phyloP scores from a whole-genome alignment of 2,329 filamentous ascomycete species.

The Aspergillus pseudoglaucus region DNA sequence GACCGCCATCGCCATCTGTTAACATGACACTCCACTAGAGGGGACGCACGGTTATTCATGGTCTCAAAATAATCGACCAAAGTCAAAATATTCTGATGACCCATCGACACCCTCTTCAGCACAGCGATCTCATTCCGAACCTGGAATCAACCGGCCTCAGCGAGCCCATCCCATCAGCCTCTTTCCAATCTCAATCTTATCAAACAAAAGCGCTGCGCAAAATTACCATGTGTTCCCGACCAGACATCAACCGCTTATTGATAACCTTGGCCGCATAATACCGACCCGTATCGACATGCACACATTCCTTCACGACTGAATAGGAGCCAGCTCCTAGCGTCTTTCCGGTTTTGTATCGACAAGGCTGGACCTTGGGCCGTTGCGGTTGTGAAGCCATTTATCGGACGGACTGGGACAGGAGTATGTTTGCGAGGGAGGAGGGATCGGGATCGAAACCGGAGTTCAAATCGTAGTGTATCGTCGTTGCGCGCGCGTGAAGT shows the following conservation, averaged over 20 bases:
- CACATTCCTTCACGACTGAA: slow-evolving; percentile 97
- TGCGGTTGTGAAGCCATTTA: slow-evolving; percentile 28
- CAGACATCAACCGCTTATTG: slow-evolving; percentile 97
- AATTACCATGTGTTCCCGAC: slow-evolving; percentile 90
- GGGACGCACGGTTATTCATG: slow-evolving; percentile 77
- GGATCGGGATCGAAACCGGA: neutral
- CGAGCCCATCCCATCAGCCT: slow-evolving; percentile 6
- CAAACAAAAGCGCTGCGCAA: neutral
- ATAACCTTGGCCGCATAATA: slow-evolving; percentile 99
- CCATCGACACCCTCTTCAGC: slow-evolving; percentile 96
- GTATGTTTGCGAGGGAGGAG: neutral
- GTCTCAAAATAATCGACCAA: slow-evolving; percentile 99
- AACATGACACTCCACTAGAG: neutral
- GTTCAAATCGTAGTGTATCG: neutral
- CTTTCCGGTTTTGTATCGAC: slow-evolving; percentile 97
- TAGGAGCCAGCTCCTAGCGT: slow-evolving; percentile 94
- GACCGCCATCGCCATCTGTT: slow-evolving; percentile 1
- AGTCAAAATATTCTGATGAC: slow-evolving; percentile 95
- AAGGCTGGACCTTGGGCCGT: slow-evolving; percentile 74
- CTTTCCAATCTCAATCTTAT: neutral
- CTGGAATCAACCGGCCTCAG: slow-evolving; percentile 39
- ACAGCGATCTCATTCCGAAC: slow-evolving; percentile 97
- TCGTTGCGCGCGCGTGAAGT: neutral
- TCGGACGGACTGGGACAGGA: neutral
- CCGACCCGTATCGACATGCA: slow-evolving; percentile 93